phyloP scores from a whole-genome alignment of 345 rosid genomes.

The Salix exigua region DNA sequence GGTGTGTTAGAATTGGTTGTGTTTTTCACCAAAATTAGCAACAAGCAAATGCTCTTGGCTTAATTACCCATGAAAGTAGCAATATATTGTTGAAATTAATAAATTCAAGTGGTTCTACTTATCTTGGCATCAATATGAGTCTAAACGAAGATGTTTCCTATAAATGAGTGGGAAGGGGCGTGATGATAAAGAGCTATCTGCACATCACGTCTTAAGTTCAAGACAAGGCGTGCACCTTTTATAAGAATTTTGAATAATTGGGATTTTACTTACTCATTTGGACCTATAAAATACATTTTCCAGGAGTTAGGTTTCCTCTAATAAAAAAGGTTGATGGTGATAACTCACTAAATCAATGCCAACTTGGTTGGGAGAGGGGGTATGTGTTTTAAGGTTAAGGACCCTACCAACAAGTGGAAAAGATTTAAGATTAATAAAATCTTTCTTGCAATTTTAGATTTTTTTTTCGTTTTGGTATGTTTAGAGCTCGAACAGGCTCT shows the following conservation, averaged over 20 bases:
- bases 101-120: not conserved
- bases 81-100: too few relatives aligned
- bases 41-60: not conserved
- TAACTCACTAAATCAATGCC: too few relatives aligned
- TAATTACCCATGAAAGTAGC: not conserved
- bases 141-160: not conserved
- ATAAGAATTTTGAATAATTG: rapidly evolving
- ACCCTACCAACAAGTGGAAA: not conserved
- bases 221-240: too few relatives aligned
- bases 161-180: not conserved
- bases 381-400: not conserved
- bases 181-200: too few relatives aligned
- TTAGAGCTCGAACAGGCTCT: not conserved
- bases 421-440: not conserved
- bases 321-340: too few relatives aligned
- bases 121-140: not conserved
- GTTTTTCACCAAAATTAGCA: too few relatives aligned
- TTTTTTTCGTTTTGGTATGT: not conserved
- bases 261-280: rapidly evolving
- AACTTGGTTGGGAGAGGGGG: too few relatives aligned
- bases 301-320: too few relatives aligned
- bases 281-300: rapidly evolving
- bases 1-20: too few relatives aligned
- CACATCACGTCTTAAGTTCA: too few relatives aligned
- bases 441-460: not conserved